phyloP scores from a whole-genome alignment of 768 basidiomycete genomes.

The Lentinus tigrinus region DNA sequence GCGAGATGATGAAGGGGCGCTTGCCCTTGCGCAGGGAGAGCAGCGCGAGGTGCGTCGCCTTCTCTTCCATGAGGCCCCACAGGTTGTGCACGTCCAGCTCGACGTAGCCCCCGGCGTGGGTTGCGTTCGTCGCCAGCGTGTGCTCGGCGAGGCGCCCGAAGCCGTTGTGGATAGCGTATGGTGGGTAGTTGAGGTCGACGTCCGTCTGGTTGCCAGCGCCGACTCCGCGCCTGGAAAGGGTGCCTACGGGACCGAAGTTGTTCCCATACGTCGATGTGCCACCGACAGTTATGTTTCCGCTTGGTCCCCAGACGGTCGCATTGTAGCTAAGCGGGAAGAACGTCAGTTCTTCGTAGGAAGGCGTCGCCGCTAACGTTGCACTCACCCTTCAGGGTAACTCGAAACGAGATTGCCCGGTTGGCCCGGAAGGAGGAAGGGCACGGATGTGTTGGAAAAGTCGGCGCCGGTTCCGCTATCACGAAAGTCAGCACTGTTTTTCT shows the following conservation, averaged over 20 bases:
- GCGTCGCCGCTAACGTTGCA: background rate
- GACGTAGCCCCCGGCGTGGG: conserved; percentile 56
- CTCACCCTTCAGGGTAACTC: conserved; percentile 71
- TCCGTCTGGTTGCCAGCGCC: conserved; percentile 48
- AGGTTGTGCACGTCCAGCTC: conserved; percentile 74
- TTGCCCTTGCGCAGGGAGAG: conserved; percentile 50
- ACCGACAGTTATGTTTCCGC: conserved; percentile 71
- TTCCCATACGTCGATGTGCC: conserved; percentile 52
- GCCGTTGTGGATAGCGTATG: conserved; percentile 76
- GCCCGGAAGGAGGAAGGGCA: conserved; percentile 59
- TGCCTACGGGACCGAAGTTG: conserved; percentile 50
- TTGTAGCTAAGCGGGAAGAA: conserved; percentile 64
- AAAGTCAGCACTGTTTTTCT: background rate
- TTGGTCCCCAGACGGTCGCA: conserved; percentile 56
- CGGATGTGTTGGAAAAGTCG: conserved; percentile 51
- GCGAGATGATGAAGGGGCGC: conserved; percentile 69
- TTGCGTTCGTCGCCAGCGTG: conserved; percentile 68
- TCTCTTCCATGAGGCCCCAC: conserved; percentile 71
- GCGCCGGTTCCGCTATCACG: conserved; percentile 34
- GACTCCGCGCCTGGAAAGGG: conserved; percentile 42
- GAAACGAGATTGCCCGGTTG: conserved; percentile 49
- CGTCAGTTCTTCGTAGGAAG: no score
- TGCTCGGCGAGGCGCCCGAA: conserved; percentile 47
- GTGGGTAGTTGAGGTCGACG: conserved; percentile 54
- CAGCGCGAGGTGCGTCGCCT: conserved; percentile 60